Evolutionary conservation across 192 early-diverging fungal genomes (phyloP), one percentile per base, ranked within the genome.

Genomic region (Globomyces pollinis-pini): DNA sequence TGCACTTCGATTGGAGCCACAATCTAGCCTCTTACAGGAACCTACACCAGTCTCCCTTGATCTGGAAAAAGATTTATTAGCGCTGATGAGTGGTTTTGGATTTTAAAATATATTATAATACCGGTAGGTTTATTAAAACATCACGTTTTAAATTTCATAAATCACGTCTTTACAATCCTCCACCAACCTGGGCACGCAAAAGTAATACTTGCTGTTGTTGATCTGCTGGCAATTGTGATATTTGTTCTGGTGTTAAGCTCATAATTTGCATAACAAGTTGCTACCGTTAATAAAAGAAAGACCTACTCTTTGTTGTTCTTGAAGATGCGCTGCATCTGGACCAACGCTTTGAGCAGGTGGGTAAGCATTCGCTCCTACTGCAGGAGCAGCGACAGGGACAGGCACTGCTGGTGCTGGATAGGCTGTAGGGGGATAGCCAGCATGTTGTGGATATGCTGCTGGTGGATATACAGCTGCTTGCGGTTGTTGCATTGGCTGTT

Each of bases 221-320:
- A 18, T 88, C 89, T 50, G 86, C 72, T 16, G 91, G 89, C 32
- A 95, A 66, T 20, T 80, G 71, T 26, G 80, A 76, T 57, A 95
- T 83, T 64, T 95, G 88, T 6, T 87, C 89, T 29, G 84, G 84
- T 0, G 90, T 87, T 30, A 95, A 70, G 45, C 83, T 86, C 20
- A 95, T 55, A 3, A 95, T 78, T 65, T 93, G 88, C 62, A 87
- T 73, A 15, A 95, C 60, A 26, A 91, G 62, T 61, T 80, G 75
- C 68, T 72, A 55, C 24, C 1, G n/a, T n/a, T n/a, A n/a, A n/a
- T n/a, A 18, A 33, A n/a, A 26, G n/a, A 45, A 43, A 71, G 2
- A 64, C 1, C 13, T 49, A 85, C 84, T 35, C 84, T 73, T 68
- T 86, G 85, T 70, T 87, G 83, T 42, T 74, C 78, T 62, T 65